Percentiles rank a stretch among this genome's conserved stretches.
Conservation (phyloP, 2,329 filamentous ascomycete species). For the Microsporum canis region DNA sequence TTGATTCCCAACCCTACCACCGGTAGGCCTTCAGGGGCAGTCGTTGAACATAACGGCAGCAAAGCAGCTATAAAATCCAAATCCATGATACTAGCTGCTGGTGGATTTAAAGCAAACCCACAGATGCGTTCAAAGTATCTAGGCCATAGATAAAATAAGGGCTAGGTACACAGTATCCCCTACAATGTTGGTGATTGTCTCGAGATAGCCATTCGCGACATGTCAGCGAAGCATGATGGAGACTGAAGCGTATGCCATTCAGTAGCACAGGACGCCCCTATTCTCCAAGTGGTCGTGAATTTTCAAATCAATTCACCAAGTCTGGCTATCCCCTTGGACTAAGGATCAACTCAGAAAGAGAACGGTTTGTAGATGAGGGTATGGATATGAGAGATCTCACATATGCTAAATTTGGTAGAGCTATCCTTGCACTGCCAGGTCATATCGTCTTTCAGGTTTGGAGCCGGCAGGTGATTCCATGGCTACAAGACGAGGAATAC, state of each 20-base stretch:
- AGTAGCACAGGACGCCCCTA: constrained; percentile 52
- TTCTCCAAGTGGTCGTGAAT: constrained; percentile 44
- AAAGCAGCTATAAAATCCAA: constrained; percentile 14
- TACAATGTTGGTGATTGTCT: constrained; percentile 53
- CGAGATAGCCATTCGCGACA: constrained; percentile 41
- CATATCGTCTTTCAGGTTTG: constrained; percentile 54
- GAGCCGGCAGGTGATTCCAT: constrained; percentile 43
- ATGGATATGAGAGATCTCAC: constrained; percentile 55
- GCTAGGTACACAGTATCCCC: constrained; percentile 51
- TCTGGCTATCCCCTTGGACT: constrained; percentile 56
- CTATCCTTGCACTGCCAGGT: constrained; percentile 49
- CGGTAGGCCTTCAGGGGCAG: constrained; percentile 16
- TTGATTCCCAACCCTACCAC: constrained; percentile 16
- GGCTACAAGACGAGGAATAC: constrained; percentile 53
- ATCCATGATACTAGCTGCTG: constrained; percentile 35
- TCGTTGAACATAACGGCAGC: constrained; percentile 14
- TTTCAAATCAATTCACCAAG: constrained; percentile 58
- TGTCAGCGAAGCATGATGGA: constrained; percentile 43
- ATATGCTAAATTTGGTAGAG: constrained; percentile 54
- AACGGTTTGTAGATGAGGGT: constrained; percentile 57
- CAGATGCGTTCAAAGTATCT: constrained; percentile 45
- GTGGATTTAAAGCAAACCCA: constrained; percentile 54
- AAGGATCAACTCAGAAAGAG: constrained; percentile 50
- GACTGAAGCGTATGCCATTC: constrained; percentile 57
- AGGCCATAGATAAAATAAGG: constrained; percentile 52